A percentile compares a stretch with the other conserved stretches of the same genome.
Conservation (phyloP, 805 yeast species). For the Yueomyces sinensis region DNA sequence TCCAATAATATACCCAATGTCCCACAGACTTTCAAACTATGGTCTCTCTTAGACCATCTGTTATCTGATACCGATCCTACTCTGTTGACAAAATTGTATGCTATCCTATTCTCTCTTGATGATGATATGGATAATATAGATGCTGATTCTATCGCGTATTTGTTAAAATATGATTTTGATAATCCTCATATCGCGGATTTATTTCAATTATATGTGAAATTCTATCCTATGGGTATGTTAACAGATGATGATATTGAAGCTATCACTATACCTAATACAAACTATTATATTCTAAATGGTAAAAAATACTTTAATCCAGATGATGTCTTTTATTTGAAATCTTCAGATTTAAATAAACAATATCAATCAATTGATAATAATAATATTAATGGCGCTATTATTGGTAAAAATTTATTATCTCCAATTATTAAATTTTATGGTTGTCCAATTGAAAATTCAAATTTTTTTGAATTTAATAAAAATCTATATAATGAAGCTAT, state of each 20-base stretch:
- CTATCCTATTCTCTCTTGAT: conserved; percentile 5
- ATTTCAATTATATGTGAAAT: conserved; percentile 6
- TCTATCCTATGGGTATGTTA: conserved; percentile 12
- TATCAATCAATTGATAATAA: conserved; percentile 18
- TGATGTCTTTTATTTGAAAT: conserved; percentile 69
- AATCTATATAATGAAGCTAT: conserved; percentile 45
- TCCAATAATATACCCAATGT: too few species aligned
- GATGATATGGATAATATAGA: conserved; percentile 2
- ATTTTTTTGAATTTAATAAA: conserved; percentile 43
- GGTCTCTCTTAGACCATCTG: conserved; percentile 5
- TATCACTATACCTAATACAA: conserved; percentile 2
- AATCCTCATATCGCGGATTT: conserved; percentile 6
- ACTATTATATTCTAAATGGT: conserved; percentile 15
- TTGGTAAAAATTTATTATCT: conserved; percentile 35
- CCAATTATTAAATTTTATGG: conserved; percentile 62
- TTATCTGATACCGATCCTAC: conserved; percentile 2
- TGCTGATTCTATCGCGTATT: conserved; percentile 1
- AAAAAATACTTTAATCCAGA: conserved; percentile 45
- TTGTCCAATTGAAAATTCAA: conserved; percentile 33
- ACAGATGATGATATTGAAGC: conserved; percentile 1
- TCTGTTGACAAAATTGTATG: conserved; percentile 4
- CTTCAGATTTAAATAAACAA: conserved; percentile 26
- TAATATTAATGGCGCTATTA: conserved; percentile 37
- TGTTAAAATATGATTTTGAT: conserved; percentile 2
- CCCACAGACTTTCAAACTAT: conserved; percentile 4